Conservation (phyloP, 768 basidiomycete species). For the Lactifluus piperatus region DNA sequence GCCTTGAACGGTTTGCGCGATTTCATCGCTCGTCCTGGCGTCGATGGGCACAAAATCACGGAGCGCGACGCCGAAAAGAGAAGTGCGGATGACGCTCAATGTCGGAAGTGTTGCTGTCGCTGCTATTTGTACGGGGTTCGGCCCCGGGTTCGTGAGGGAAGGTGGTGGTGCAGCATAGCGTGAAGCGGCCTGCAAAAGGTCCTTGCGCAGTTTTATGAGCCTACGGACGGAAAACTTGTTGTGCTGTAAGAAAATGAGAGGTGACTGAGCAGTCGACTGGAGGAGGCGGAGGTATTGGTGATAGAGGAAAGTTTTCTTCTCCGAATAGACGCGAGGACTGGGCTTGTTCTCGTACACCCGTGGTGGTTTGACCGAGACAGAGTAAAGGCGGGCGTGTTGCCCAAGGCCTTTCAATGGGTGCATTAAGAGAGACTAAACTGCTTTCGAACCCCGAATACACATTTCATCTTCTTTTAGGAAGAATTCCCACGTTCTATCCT, state of each 20-base stretch:
- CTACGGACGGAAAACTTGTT: conserved; percentile 63
- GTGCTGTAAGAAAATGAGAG: conserved; percentile 75
- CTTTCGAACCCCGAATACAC: conserved; percentile 1
- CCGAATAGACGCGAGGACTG: conserved; percentile 58
- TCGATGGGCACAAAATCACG: conserved; percentile 51
- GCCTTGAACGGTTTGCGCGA: conserved; percentile 51
- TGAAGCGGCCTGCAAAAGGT: conserved; percentile 48
- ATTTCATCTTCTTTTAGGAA: conserved; percentile 30
- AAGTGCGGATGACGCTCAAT: conserved; percentile 65
- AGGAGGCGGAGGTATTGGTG: conserved; percentile 72
- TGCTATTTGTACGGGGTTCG: conserved; percentile 22
- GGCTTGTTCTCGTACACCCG: conserved; percentile 44
- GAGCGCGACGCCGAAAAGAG: conserved; percentile 71
- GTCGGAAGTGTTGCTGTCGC: conserved; percentile 30
- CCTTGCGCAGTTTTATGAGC: conserved; percentile 57
- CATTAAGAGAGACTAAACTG: background rate
- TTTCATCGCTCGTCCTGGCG: conserved; percentile 36
- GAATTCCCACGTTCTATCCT: conserved; percentile 88
- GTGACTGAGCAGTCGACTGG: conserved; percentile 41
- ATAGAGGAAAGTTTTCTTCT: conserved; percentile 76
- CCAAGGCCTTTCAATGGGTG: conserved; percentile 4
- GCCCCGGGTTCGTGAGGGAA: conserved; percentile 24
- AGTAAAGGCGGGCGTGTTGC: conserved; percentile 16
- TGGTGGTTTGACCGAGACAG: conserved; percentile 45
- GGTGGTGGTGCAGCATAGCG: conserved; percentile 29